These are phyloP conservation scores for Noccaea caerulescens DNA, from an alignment of 345 rosid species.

Conservation along the genomic window DNA sequence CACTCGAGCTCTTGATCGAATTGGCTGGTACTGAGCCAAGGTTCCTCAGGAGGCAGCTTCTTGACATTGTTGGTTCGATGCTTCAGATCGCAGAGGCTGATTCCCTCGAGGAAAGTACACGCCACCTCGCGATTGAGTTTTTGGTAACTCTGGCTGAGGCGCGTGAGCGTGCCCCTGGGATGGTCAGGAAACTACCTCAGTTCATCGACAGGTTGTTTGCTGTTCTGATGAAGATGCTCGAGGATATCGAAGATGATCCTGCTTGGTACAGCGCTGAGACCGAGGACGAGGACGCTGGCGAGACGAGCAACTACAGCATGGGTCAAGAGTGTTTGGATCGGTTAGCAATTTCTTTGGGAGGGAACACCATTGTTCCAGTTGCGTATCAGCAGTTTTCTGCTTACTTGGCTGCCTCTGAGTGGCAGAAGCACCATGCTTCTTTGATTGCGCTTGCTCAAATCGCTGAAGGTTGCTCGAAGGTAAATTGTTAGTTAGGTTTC, in stretches of 20 bases:
- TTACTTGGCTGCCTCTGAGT: slow-evolving; percentile 87
- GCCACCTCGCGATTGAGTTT: slow-evolving; percentile 94
- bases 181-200: slow-evolving; percentile 99
- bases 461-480: slow-evolving; percentile 99
- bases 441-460: slow-evolving; percentile 97
- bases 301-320: slow-evolving; percentile 86
- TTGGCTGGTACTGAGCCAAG: slow-evolving; percentile 95
- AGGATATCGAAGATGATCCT: slow-evolving; percentile 93
- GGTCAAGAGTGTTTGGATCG: slow-evolving; percentile 99
- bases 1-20: slow-evolving; percentile 91
- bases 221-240: slow-evolving; percentile 84
- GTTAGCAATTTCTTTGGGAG: slow-evolving; percentile 90
- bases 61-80: slow-evolving; percentile 94
- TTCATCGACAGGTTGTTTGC: slow-evolving; percentile 86
- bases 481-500: slow-evolving; percentile 32
- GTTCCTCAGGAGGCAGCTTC: slow-evolving; percentile 83
- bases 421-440: slow-evolving; percentile 99
- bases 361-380: slow-evolving; percentile 95
- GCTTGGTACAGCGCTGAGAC: slow-evolving; percentile 91
- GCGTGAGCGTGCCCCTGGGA: slow-evolving; percentile 97
- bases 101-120: slow-evolving; percentile 85
- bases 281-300: slow-evolving; percentile 97
- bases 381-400: slow-evolving; percentile 94
- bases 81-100: slow-evolving; percentile 97
- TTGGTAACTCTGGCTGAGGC: slow-evolving; percentile 95